Evolutionary conservation across 1,139 yeast species (phyloP).

Genomic region (Candida sanyaensis): DNA sequence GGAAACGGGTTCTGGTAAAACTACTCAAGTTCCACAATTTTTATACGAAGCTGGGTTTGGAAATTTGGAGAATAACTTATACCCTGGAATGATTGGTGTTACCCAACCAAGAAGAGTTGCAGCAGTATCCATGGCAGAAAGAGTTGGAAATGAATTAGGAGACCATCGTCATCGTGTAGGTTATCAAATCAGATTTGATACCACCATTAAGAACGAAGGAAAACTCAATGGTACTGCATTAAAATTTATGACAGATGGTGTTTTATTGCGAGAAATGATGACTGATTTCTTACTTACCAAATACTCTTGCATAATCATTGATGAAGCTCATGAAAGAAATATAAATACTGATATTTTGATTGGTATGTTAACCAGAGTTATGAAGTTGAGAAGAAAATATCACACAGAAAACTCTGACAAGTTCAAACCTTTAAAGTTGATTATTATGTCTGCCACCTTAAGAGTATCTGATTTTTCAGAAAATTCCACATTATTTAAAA

Average conservation of each 20-base stretch:
- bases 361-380: conserved; percentile 91
- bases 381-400: conserved; percentile 67
- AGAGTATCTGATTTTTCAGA: conserved; percentile 92
- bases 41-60: conserved; percentile 90
- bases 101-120: conserved; percentile 99
- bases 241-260: conserved; percentile 99
- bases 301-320: conserved; percentile 86
- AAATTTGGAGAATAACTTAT: conserved; percentile 51
- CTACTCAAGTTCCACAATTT: conserved; percentile 78
- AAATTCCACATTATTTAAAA: conserved; percentile 65
- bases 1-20: conserved; percentile 85
- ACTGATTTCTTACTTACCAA: conserved; percentile 75
- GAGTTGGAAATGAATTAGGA: conserved; percentile 85
- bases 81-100: conserved; percentile 92
- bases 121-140: conserved; percentile 94
- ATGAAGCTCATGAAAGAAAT: conserved; percentile 97
- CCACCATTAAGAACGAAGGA: conserved; percentile 60
- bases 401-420: conserved; percentile 47
- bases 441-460: conserved; percentile 94
- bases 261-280: conserved; percentile 88
- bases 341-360: conserved; percentile 93
- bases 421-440: conserved; percentile 62
- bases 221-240: conserved; percentile 61
- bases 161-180: conserved; percentile 78
- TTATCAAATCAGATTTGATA: conserved; percentile 89